Percentiles rank a stretch among this genome's conserved stretches.
Conservation (phyloP, 208 protist genomes). For the Acanthamoeba rhysodes region DNA sequence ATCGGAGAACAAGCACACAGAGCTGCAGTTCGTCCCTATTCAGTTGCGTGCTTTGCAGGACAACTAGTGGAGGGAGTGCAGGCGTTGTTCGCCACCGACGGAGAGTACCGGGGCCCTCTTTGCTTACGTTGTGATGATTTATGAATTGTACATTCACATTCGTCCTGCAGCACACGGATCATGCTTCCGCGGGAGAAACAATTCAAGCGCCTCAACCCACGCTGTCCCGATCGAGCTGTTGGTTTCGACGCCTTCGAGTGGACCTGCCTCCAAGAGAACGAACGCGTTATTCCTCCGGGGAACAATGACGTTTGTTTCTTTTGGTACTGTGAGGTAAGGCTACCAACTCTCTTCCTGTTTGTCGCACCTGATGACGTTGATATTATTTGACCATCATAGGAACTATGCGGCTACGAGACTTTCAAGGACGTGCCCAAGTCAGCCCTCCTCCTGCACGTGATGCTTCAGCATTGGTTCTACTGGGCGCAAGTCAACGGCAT, state of each 20-base stretch:
- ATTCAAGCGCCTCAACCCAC: not conserved
- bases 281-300: not conserved
- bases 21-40: not conserved
- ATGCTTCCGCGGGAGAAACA: not conserved
- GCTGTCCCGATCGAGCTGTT: not conserved
- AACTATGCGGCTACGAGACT: not conserved
- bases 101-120: not conserved
- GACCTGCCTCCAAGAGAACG: not conserved
- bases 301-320: not conserved
- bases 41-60: not conserved
- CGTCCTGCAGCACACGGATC: not conserved
- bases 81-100: not conserved
- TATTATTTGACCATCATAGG: not conserved
- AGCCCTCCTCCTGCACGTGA: not conserved
- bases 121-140: not conserved
- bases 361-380: not conserved
- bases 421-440: not conserved
- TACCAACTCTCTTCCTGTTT: not conserved
- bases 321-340: not conserved
- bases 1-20: not conserved
- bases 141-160: too few relatives aligned
- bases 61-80: not conserved
- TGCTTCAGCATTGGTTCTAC: not conserved
- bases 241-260: not conserved
- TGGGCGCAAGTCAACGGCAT: not conserved